These are phyloP conservation scores for Phytophthora pistaciae DNA, from an alignment of 352 stramenopile genomes.

Conservation along the genomic window DNA sequence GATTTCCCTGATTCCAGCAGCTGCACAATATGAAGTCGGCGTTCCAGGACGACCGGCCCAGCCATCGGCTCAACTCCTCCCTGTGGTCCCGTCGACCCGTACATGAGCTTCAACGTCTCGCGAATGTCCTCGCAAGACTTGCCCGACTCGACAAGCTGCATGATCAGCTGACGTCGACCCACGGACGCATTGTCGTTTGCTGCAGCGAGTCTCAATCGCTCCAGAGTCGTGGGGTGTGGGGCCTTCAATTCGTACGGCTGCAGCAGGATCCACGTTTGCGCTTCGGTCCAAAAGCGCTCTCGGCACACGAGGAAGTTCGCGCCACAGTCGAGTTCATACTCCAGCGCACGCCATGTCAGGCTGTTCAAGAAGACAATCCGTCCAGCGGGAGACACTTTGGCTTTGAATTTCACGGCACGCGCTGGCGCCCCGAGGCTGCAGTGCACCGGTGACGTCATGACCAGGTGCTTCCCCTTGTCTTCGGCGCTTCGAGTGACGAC, in stretches of 20 bases:
- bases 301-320: neutral
- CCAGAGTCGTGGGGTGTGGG: too few species aligned
- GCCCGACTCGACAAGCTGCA: neutral
- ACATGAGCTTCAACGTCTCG: conserved; percentile 7
- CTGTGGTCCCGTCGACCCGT: neutral
- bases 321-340: neutral
- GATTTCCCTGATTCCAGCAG: too few species aligned
- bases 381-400: neutral
- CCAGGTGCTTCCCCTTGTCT: conserved; percentile 15
- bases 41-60: too few species aligned
- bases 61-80: too few species aligned
- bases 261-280: conserved; percentile 6
- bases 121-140: conserved; percentile 4
- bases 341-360: neutral
- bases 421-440: conserved; percentile 11
- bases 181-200: conserved; percentile 7
- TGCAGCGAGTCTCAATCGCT: conserved; percentile 1
- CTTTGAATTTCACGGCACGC: neutral
- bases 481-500: neutral
- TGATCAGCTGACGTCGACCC: conserved; percentile 13
- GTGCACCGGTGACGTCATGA: too few species aligned
- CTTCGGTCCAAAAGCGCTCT: neutral
- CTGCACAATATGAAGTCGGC: too few species aligned
- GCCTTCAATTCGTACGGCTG: neutral
- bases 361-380: neutral